Percentiles rank a stretch among this genome's conserved stretches.
phyloP scores from a whole-genome alignment of 2,329 filamentous ascomycete species.

The Aspergillus ochraceus region DNA sequence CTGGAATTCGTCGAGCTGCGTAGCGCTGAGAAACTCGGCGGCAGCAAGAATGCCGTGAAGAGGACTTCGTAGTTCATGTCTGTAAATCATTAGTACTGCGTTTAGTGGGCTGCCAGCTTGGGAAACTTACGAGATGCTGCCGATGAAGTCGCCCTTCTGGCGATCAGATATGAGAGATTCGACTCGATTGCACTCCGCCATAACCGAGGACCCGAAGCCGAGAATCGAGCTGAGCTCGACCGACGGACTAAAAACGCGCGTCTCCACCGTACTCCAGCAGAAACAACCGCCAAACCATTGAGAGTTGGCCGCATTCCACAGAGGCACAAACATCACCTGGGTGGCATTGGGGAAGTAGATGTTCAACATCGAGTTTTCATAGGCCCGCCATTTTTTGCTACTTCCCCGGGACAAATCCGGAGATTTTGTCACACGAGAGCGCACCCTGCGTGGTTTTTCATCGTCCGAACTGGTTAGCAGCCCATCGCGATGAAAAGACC shows the following conservation, averaged over 20 bases:
- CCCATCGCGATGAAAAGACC: conserved; percentile 49
- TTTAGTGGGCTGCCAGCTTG: background rate
- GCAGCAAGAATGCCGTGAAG: conserved; percentile 45
- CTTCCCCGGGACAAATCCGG: conserved; percentile 21
- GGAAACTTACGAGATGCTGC: conserved; percentile 38
- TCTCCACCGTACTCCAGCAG: conserved; percentile 43
- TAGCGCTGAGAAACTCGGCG: conserved; percentile 42
- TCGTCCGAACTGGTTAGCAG: conserved; percentile 48
- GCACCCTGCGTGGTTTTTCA: conserved; percentile 17
- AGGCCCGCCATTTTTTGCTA: conserved; percentile 31
- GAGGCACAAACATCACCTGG: conserved; percentile 52
- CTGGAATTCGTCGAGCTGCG: conserved; percentile 41
- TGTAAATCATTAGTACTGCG: background rate
- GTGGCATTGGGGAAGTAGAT: conserved; percentile 49
- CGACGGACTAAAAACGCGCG: conserved; percentile 36
- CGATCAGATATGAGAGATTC: conserved; percentile 44
- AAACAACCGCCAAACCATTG: conserved; percentile 50
- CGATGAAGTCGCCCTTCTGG: conserved; percentile 47
- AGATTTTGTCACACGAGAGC: conserved; percentile 11
- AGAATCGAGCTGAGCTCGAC: conserved; percentile 43
- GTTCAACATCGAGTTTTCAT: conserved; percentile 42
- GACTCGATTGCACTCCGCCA: conserved; percentile 45
- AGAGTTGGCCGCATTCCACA: conserved; percentile 52
- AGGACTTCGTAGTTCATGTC: conserved; percentile 45
- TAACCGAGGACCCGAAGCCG: conserved; percentile 44